Percentiles rank a stretch among this genome's conserved stretches.
Evolutionary conservation across 768 basidiomycete genomes (phyloP).

Genomic region (Lactarius hatsudake): DNA sequence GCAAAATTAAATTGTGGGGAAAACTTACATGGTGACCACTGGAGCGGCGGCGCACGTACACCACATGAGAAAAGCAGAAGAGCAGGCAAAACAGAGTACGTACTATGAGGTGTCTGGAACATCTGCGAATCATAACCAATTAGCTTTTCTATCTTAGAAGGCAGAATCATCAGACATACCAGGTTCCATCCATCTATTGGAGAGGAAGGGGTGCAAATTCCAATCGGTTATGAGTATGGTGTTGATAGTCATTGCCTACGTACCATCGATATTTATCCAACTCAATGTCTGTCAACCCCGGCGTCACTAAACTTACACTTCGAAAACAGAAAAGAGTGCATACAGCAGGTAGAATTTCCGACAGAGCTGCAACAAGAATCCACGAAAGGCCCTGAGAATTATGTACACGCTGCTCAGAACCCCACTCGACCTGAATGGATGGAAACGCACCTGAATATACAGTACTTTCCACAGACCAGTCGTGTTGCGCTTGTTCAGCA

Average conservation of each 20-base stretch:
- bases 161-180: background rate
- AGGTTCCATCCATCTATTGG: constrained; percentile 14
- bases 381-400: constrained; percentile 4
- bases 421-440: background rate
- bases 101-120: constrained; percentile 14
- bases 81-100: background rate
- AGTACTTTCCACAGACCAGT: constrained; percentile 13
- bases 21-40: constrained; percentile 18
- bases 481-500: constrained; percentile 11
- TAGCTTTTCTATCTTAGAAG: background rate
- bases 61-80: background rate
- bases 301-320: background rate
- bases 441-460: constrained; percentile 8
- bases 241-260: background rate
- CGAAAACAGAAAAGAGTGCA: background rate
- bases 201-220: background rate
- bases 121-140: background rate
- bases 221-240: background rate
- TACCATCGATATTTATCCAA: constrained; percentile 12
- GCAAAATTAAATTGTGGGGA: background rate
- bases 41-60: background rate
- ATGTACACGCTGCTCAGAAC: background rate
- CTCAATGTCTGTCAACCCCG: background rate
- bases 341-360: constrained; percentile 8
- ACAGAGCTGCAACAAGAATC: constrained; percentile 6